Conservation (phyloP, 371 early-diverging fungal genomes). For the Mortierella sp. region DNA sequence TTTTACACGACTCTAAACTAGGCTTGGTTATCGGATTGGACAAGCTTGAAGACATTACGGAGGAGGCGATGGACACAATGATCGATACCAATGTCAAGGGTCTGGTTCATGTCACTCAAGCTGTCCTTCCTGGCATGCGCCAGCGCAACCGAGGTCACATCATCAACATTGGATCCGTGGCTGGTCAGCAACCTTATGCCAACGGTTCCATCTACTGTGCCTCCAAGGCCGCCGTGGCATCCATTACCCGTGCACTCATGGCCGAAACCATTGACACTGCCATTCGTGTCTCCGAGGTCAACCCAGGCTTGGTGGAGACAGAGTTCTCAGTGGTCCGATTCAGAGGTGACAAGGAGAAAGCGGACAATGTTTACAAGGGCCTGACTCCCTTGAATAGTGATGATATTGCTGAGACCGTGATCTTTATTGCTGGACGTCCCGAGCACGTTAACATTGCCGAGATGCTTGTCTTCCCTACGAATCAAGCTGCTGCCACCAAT, state of each 20-base stretch:
- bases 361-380: conserved; percentile 84
- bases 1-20: neutral
- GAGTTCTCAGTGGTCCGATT: conserved; percentile 92
- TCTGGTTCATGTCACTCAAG: conserved; percentile 80
- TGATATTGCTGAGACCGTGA: conserved; percentile 75
- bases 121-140: conserved; percentile 85
- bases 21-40: conserved; percentile 89
- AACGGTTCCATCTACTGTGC: conserved; percentile 92
- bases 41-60: conserved; percentile 69
- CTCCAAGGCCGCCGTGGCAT: conserved; percentile 89
- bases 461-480: conserved; percentile 78
- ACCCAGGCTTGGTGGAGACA: conserved; percentile 88
- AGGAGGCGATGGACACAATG: conserved; percentile 80
- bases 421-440: conserved; percentile 86
- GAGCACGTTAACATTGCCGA: conserved; percentile 88
- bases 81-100: conserved; percentile 94
- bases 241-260: conserved; percentile 81
- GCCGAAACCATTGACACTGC: conserved; percentile 83
- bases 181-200: conserved; percentile 71
- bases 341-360: conserved; percentile 81
- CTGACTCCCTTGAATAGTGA: conserved; percentile 54
- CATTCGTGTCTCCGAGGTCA: conserved; percentile 79
- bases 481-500: conserved; percentile 74
- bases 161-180: conserved; percentile 85
- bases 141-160: conserved; percentile 79